Evolutionary conservation across 345 rosid species (phyloP).

Genomic region (Hirschfeldia incana): DNA sequence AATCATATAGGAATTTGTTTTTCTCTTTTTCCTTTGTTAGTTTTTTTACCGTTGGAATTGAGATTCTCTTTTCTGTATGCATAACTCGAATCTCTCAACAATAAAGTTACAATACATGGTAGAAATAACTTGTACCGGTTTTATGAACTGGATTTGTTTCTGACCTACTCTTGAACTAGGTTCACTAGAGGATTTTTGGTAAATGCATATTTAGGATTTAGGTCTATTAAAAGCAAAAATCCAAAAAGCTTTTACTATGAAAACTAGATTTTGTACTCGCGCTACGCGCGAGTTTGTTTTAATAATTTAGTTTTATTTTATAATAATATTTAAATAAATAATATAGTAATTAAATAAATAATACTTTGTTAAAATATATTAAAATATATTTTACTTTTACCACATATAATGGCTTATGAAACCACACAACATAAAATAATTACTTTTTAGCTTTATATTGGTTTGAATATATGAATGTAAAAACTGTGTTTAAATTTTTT

Average conservation of each 20-base stretch:
- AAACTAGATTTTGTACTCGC: too few species aligned
- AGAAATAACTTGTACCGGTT: background rate
- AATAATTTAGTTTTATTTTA: too few species aligned
- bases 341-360: too few species aligned
- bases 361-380: too few species aligned
- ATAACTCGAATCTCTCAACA: constrained; percentile 15
- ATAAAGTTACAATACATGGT: constrained; percentile 2
- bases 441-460: too few species aligned
- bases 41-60: constrained; percentile 28
- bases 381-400: too few species aligned
- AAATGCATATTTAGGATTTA: background rate
- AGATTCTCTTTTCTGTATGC: constrained; percentile 23
- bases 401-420: too few species aligned
- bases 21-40: constrained; percentile 3
- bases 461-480: too few species aligned
- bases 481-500: too few species aligned
- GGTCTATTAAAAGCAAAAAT: background rate
- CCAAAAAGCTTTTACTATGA: background rate
- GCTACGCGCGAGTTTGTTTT: too few species aligned
- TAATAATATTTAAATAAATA: too few species aligned
- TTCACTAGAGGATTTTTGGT: background rate
- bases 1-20: background rate
- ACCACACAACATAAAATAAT: too few species aligned
- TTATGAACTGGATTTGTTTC: background rate
- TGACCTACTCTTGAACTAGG: background rate